Evolutionary conservation across 495 filamentous ascomycete species (phyloP), one percentile per base, ranked within the genome.

Genomic region (Penicillium psychrofluorescens): DNA sequence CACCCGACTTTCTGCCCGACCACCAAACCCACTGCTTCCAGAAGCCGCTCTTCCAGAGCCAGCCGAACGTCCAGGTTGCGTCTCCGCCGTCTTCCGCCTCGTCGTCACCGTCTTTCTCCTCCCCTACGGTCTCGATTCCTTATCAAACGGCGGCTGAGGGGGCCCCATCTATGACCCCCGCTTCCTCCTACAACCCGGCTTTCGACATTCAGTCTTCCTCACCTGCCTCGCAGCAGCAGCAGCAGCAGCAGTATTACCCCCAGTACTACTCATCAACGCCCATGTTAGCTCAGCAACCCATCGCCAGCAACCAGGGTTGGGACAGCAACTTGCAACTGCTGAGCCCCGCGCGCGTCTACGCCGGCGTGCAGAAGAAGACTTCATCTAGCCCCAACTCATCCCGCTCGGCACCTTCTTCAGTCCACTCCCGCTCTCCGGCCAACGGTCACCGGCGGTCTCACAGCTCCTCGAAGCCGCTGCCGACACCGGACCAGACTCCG

Each of bases 151-250:
- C 62, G 40, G 68, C 56, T 49, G 55, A 66, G 46, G 66, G 68
- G 56, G 67, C 69, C 49, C 66, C 67, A 56, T 71, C 69, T 48
- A 73, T 73, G 69, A 73, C 67, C 50, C 64, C 65, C 16, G 59
- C 54, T 28, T 63, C 64, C 35, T 73, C 69, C 13, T 71, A 73
- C 48, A 66, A 71, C 51, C 64, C 67, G 35, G 61, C 64, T 4
- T 62, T 66, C 33, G 59, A 68, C 50, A 51, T 58, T 37, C 59
- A 65, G 39, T 58, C 67, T 8, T 52, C 46, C 15, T 67, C 67
- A 14, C 63, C 61, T 6, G 22, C 22, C 22, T 49, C 62, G 30
- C 44, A 57, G 38, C n/a, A n/a, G n/a, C n/a, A n/a, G n/a, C 51
- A 66, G 51, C 63, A 61, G 38, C 40, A 61, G 22, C 43, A 53